Evolutionary conservation across 1,284 basidiomycete species (phyloP).

Genomic region (Termitomyces sp.): DNA sequence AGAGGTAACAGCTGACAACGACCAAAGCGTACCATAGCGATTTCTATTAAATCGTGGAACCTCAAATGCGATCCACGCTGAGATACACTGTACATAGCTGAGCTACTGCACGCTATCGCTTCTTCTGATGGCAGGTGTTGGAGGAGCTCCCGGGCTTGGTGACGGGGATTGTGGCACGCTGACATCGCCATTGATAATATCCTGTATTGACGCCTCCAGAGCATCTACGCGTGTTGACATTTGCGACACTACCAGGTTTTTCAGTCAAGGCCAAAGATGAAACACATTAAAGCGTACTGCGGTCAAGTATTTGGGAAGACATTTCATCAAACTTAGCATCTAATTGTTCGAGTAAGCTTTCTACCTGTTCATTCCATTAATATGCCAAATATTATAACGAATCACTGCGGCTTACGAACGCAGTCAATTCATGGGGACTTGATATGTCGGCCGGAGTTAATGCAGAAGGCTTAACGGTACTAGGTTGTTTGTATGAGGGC

Average conservation of each 20-base stretch:
- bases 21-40: not conserved
- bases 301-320: conserved; percentile 75
- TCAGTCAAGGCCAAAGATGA: not conserved
- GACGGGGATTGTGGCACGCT: conserved; percentile 50
- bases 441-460: conserved; percentile 57
- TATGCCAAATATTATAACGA: not conserved
- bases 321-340: conserved; percentile 80
- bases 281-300: conserved; percentile 48
- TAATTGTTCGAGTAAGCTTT: conserved; percentile 70
- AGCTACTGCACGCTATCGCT: conserved; percentile 30
- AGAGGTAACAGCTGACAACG: not conserved
- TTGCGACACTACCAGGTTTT: conserved; percentile 57
- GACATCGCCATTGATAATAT: conserved; percentile 72
- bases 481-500: conserved; percentile 30
- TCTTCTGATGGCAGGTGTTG: conserved; percentile 33
- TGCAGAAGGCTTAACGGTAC: conserved; percentile 28
- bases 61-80: not conserved
- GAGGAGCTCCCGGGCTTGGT: conserved; percentile 30
- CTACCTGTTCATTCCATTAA: conserved; percentile 49
- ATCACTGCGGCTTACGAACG: conserved; percentile 53
- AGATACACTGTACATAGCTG: not conserved
- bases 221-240: conserved; percentile 83
- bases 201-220: conserved; percentile 75
- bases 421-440: conserved; percentile 78
- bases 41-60: not conserved